phyloP scores from a whole-genome alignment of 1,139 yeast species.

The Tardiomyces digboiensis region DNA sequence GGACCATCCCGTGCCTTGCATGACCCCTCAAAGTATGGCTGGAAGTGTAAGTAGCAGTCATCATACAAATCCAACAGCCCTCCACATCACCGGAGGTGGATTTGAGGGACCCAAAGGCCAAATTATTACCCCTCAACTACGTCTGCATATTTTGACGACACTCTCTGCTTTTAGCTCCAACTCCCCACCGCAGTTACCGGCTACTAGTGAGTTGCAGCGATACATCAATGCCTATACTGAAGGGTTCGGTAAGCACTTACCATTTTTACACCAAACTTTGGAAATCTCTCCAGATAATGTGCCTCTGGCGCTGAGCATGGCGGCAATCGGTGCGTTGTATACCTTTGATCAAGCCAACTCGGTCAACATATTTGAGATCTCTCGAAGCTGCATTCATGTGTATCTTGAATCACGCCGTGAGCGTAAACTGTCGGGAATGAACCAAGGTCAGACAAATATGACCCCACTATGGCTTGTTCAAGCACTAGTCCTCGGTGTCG shows the following conservation, averaged over 20 bases:
- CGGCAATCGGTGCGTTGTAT: conserved; percentile 84
- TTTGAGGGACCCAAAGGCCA: conserved; percentile 8
- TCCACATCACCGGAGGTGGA: too few species aligned
- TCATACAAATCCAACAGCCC: too few species aligned
- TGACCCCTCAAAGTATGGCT: neutral
- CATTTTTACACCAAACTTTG: conserved; percentile 70
- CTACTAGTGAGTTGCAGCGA: conserved; percentile 60
- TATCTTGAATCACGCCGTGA: conserved; percentile 56
- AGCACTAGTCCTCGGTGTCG: conserved; percentile 68
- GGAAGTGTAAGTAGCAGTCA: too few species aligned
- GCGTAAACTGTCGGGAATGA: conserved; percentile 11
- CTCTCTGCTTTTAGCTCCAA: conserved; percentile 42
- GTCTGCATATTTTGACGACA: conserved; percentile 48
- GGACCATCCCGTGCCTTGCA: neutral
- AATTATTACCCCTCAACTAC: conserved; percentile 59
- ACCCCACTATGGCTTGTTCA: conserved; percentile 90
- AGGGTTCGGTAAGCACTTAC: conserved; percentile 73
- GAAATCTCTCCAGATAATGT: conserved; percentile 53
- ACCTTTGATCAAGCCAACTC: conserved; percentile 76
- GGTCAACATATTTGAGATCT: conserved; percentile 63
- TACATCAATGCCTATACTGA: conserved; percentile 61
- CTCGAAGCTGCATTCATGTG: conserved; percentile 69
- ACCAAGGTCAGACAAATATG: conserved; percentile 24
- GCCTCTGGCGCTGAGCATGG: conserved; percentile 72
- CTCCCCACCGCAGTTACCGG: conserved; percentile 50